These are phyloP conservation scores for Salicornia ramosissima DNA, from an alignment of 148 eudicot species.

Conservation along the genomic window DNA sequence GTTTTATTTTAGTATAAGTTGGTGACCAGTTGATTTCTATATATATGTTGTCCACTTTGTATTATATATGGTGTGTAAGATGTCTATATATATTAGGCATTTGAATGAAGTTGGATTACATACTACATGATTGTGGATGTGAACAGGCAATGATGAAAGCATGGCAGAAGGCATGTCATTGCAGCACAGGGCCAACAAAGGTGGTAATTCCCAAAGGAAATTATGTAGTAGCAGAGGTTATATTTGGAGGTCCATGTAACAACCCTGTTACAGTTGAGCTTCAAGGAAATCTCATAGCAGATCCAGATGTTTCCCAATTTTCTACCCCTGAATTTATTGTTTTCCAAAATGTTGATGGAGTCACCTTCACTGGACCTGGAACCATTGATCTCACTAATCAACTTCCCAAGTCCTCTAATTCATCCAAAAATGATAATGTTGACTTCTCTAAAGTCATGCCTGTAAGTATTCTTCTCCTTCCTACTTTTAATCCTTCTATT, in stretches of 20 bases:
- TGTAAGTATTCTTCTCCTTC: conserved; percentile 7
- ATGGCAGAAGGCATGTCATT: conserved; percentile 54
- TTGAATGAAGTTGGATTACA: too few species aligned
- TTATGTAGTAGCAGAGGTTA: conserved; percentile 32
- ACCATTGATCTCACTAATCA: conserved; percentile 8
- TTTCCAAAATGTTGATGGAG: conserved; percentile 19
- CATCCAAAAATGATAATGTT: not conserved
- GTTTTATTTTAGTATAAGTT: too few species aligned
- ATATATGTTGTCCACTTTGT: too few species aligned
- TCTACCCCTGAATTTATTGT: conserved; percentile 14
- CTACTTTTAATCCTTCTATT: too few species aligned
- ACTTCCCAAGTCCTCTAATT: not conserved
- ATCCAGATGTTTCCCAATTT: conserved; percentile 18
- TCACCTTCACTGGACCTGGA: conserved; percentile 22
- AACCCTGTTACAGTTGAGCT: conserved; percentile 33
- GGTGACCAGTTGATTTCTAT: too few species aligned
- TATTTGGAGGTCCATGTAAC: conserved; percentile 57
- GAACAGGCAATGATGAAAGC: conserved; percentile 38
- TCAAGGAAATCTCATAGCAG: conserved; percentile 32
- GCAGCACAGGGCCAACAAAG: conserved; percentile 27
- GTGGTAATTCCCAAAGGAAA: conserved; percentile 49
- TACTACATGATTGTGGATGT: too few species aligned
- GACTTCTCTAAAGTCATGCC: conserved; percentile 16
- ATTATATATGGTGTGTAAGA: too few species aligned
- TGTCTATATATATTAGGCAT: too few species aligned